phyloP scores from a whole-genome alignment of 139 green algal species.

The Picochlorum sp. region DNA sequence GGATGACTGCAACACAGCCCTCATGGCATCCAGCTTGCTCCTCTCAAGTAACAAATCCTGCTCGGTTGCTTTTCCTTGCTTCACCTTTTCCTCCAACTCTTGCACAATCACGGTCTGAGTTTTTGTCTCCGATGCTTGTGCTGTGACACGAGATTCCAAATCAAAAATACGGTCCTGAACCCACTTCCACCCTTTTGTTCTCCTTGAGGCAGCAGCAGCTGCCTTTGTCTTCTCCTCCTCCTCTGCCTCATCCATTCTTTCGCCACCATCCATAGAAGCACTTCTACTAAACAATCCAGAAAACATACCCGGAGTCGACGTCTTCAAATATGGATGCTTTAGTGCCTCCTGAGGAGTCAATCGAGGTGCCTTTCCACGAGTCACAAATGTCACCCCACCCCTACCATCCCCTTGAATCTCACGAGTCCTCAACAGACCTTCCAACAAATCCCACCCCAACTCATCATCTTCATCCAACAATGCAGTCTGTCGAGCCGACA shows the following conservation, averaged over 20 bases:
- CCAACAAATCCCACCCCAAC: slow-evolving; percentile 52
- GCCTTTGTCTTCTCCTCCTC: neutral
- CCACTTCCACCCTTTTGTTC: slow-evolving; percentile 3
- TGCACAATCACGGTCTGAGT: slow-evolving; percentile 33
- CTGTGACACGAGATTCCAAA: slow-evolving; percentile 57
- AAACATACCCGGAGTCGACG: neutral
- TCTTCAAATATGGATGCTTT: slow-evolving; percentile 39
- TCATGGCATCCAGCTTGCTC: slow-evolving; percentile 14
- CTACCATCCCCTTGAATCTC: slow-evolving; percentile 25
- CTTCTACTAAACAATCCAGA: neutral
- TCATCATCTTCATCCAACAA: slow-evolving; percentile 66
- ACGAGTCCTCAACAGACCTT: slow-evolving; percentile 48
- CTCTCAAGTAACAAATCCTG: slow-evolving; percentile 15
- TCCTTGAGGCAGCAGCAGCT: neutral
- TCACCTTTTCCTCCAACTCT: slow-evolving; percentile 21
- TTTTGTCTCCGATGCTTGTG: slow-evolving; percentile 30
- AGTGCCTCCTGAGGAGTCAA: slow-evolving; percentile 35
- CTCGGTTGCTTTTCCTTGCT: slow-evolving; percentile 7
- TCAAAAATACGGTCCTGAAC: slow-evolving; percentile 45
- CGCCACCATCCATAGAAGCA: neutral
- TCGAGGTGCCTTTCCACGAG: slow-evolving; percentile 21
- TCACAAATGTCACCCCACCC: slow-evolving; percentile 48
- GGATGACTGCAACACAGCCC: slow-evolving; percentile 6
- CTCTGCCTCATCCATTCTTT: neutral
- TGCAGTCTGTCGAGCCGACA: slow-evolving; percentile 45